A percentile compares a stretch with the other conserved stretches of the same genome.
Evolutionary conservation across 2,329 filamentous ascomycete genomes (phyloP).

Genomic region (Pseudocercospora pini-densiflorae): DNA sequence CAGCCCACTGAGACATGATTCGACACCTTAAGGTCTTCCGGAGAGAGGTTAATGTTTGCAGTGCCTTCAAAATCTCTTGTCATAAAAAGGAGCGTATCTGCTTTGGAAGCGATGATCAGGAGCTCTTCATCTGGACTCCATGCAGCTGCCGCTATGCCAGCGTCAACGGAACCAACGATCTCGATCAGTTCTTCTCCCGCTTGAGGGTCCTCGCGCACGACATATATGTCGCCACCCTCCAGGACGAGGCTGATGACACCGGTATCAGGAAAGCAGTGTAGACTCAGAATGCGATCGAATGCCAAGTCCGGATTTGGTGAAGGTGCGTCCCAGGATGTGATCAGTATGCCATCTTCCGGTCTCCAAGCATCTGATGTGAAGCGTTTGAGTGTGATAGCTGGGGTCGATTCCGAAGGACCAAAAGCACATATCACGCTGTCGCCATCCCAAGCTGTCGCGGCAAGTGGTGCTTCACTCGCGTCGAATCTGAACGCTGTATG

Average conservation of each 20-base stretch:
- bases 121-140: conserved; percentile 98
- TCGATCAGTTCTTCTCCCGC: conserved; percentile 80
- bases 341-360: conserved; percentile 51
- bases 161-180: conserved; percentile 92
- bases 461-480: conserved; percentile 60
- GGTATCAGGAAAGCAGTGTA: conserved; percentile 86
- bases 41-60: conserved; percentile 71
- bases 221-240: conserved; percentile 86
- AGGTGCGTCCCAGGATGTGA: conserved; percentile 89
- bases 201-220: conserved; percentile 74
- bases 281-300: conserved; percentile 74
- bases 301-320: conserved; percentile 76
- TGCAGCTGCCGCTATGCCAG: conserved; percentile 82
- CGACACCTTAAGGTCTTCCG: conserved; percentile 81
- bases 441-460: conserved; percentile 84
- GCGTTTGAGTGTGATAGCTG: conserved; percentile 74
- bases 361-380: conserved; percentile 48
- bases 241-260: conserved; percentile 80
- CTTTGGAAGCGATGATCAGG: conserved; percentile 79
- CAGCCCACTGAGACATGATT: conserved; percentile 92
- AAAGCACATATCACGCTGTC: conserved; percentile 81
- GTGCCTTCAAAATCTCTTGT: conserved; percentile 87
- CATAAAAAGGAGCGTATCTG: conserved; percentile 85
- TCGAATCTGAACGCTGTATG: conserved; percentile 67
- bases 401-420: conserved; percentile 72